These are phyloP conservation scores for Pseudogymnoascus sp. DNA, from an alignment of 2,329 filamentous ascomycete species.

Conservation along the genomic window DNA sequence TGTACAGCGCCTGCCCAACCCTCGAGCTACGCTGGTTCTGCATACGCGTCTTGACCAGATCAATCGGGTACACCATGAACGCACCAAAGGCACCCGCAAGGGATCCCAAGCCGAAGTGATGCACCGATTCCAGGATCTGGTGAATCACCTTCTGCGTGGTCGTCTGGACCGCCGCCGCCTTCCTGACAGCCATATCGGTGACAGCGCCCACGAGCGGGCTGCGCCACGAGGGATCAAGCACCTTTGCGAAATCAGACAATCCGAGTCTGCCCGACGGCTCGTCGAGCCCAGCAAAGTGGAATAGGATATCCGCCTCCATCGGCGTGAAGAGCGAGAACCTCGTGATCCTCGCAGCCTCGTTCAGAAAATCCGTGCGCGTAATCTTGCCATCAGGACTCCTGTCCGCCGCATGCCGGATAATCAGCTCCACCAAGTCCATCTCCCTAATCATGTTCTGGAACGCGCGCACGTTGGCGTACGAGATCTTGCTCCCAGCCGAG, in stretches of 20 bases:
- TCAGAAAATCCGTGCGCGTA: conserved; percentile 85
- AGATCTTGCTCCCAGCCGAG: conserved; percentile 82
- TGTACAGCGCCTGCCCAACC: conserved; percentile 83
- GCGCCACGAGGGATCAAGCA: conserved; percentile 89
- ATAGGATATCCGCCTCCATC: conserved; percentile 97
- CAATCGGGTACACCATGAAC: conserved; percentile 99
- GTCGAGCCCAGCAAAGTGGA: conserved; percentile 93
- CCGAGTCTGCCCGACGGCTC: conserved; percentile 78
- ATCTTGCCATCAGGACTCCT: conserved; percentile 88
- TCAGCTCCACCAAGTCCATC: conserved; percentile 94
- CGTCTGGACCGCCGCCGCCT: conserved; percentile 42
- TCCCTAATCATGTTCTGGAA: conserved; percentile 98
- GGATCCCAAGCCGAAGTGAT: conserved; percentile 86
- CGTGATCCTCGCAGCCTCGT: conserved; percentile 83
- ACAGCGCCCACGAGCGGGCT: conserved; percentile 35
- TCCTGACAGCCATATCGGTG: conserved; percentile 31
- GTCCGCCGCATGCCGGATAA: conserved; percentile 75
- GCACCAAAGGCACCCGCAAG: conserved; percentile 93
- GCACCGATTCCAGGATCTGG: conserved; percentile 64
- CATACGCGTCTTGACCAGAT: conserved; percentile 96
- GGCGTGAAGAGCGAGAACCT: conserved; percentile 95
- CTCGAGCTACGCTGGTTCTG: conserved; percentile 85
- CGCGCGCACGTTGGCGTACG: conserved; percentile 92
- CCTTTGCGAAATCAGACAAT: conserved; percentile 81
- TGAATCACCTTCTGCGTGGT: conserved; percentile 50